A percentile compares a stretch with the other conserved stretches of the same genome.
Evolutionary conservation across 345 rosid genomes (phyloP).

Genomic region (Rhodamnia rubescens): DNA sequence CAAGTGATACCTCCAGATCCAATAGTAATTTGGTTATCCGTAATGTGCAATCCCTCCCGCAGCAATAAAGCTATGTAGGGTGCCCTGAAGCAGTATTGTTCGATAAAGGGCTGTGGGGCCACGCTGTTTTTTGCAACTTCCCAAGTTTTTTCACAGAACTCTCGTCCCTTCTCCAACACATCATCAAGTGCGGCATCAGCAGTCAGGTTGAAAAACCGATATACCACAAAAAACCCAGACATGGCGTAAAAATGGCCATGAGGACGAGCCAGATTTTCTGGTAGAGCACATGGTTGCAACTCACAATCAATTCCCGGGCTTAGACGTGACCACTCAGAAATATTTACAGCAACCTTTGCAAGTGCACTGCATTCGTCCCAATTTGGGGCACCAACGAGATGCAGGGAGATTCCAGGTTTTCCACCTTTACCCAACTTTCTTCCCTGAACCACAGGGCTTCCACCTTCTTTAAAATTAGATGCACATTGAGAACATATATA

Average conservation of each 20-base stretch:
- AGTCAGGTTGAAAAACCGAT: constrained; percentile 70
- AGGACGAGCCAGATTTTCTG: constrained; percentile 67
- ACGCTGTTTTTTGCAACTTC: constrained; percentile 71
- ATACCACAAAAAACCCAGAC: constrained; percentile 94
- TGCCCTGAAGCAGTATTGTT: constrained; percentile 98
- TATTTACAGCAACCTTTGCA: constrained; percentile 72
- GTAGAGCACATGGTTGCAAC: constrained; percentile 87
- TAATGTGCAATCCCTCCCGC: constrained; percentile 89
- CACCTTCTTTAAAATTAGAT: constrained; percentile 26
- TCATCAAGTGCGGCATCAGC: constrained; percentile 86
- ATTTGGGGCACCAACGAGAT: constrained; percentile 75
- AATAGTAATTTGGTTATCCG: constrained; percentile 57
- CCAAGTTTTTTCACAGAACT: constrained; percentile 80
- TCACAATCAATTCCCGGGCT: constrained; percentile 70
- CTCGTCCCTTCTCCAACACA: constrained; percentile 77
- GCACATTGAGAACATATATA: constrained; percentile 70
- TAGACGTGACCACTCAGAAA: constrained; percentile 74
- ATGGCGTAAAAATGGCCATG: constrained; percentile 82
- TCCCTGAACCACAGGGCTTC: constrained; percentile 27
- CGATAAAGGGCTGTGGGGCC: constrained; percentile 91
- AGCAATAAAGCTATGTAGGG: constrained; percentile 72
- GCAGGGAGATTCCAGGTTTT: constrained; percentile 52
- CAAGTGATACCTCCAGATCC: constrained; percentile 97
- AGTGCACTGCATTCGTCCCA: constrained; percentile 78
- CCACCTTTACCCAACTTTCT: constrained; percentile 30